phyloP scores from a whole-genome alignment of 1,284 basidiomycete species.

The Trametes hirsuta region DNA sequence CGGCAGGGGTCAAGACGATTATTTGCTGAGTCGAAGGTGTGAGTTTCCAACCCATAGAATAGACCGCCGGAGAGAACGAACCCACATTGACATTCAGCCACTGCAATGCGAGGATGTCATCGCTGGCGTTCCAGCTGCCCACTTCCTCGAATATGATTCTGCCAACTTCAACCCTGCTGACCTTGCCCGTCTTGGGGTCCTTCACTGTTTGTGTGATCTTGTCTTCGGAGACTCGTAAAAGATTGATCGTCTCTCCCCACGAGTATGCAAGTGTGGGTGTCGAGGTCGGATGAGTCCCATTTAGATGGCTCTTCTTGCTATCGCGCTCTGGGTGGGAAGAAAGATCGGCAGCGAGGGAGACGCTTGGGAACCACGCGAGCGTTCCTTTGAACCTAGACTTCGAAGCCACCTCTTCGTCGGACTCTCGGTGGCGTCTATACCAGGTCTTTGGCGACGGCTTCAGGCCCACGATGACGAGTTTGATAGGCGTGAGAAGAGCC shows the following conservation, averaged over 20 bases:
- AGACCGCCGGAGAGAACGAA: slow-evolving; percentile 36
- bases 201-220: slow-evolving; percentile 52
- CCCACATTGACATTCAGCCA: slow-evolving; percentile 80
- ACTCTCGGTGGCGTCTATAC: slow-evolving; percentile 78
- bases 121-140: slow-evolving; percentile 57
- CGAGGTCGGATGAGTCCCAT: slow-evolving; percentile 18
- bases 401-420: slow-evolving; percentile 45
- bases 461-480: slow-evolving; percentile 91
- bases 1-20: slow-evolving; percentile 56
- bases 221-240: slow-evolving; percentile 72
- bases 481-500: slow-evolving; percentile 87
- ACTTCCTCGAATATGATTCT: slow-evolving; percentile 61
- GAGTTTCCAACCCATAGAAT: slow-evolving; percentile 1
- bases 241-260: slow-evolving; percentile 72
- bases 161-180: slow-evolving; percentile 61
- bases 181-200: slow-evolving; percentile 64
- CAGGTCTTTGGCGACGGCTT: slow-evolving; percentile 94
- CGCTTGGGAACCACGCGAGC: slow-evolving; percentile 81
- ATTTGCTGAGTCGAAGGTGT: slow-evolving; percentile 54
- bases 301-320: slow-evolving; percentile 35
- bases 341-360: slow-evolving; percentile 29
- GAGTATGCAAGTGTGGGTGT: slow-evolving; percentile 78
- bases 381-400: slow-evolving; percentile 59
- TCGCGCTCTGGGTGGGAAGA: slow-evolving; percentile 30
- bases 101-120: slow-evolving; percentile 66